These are phyloP conservation scores for Kwoniella dendrophila DNA, from an alignment of 768 basidiomycete species.

Conservation along the genomic window DNA sequence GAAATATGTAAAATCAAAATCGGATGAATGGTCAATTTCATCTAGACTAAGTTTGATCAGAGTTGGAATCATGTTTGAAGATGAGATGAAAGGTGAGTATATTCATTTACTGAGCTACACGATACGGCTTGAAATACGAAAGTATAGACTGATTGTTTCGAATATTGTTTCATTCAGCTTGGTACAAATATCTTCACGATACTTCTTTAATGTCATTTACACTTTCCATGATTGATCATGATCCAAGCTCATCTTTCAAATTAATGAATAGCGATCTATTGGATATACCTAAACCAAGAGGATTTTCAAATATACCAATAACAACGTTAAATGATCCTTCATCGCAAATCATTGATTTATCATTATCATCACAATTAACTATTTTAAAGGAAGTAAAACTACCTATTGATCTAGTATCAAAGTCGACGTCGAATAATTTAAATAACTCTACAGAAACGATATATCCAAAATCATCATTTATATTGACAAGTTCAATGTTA, in stretches of 20 bases:
- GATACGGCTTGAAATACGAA: not conserved
- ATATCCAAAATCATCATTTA: conserved; percentile 21
- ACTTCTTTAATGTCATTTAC: conserved; percentile 10
- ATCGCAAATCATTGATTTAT: conserved; percentile 32
- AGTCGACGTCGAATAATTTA: not conserved
- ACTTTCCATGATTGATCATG: not conserved
- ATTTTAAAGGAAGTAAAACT: not conserved
- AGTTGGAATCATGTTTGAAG: conserved; percentile 17
- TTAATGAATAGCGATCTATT: not conserved
- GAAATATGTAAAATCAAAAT: conserved; percentile 14
- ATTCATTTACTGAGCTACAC: not conserved
- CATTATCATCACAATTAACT: conserved; percentile 17
- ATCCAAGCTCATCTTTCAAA: not conserved
- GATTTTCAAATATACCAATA: conserved; percentile 19
- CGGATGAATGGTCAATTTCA: conserved; percentile 21
- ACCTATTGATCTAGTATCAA: conserved; percentile 5
- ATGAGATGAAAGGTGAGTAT: conserved; percentile 34
- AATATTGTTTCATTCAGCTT: conserved; percentile 16
- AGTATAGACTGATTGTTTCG: conserved; percentile 1
- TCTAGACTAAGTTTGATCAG: conserved; percentile 26
- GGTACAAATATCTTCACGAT: conserved; percentile 16
- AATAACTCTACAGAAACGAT: conserved; percentile 9
- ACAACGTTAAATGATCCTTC: conserved; percentile 31
- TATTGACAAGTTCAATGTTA: not conserved
- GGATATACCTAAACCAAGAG: conserved; percentile 8